Evolutionary conservation across 768 basidiomycete species (phyloP).

Genomic region (Candolleomyces eurysporus): DNA sequence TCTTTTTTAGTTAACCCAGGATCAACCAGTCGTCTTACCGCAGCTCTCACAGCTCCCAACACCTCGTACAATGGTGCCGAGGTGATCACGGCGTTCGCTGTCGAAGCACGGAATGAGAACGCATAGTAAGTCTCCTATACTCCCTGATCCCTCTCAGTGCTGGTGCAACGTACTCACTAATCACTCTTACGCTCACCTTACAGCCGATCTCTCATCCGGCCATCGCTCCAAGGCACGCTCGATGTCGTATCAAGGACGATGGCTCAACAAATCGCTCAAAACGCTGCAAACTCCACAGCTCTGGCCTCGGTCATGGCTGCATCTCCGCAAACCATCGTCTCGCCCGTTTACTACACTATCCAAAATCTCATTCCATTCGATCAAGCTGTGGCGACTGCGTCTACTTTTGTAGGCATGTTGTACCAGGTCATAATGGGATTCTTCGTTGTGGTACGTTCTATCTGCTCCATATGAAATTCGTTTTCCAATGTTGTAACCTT

Average conservation of each 20-base stretch:
- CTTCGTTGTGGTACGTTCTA: conserved; percentile 35
- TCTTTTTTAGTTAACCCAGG: conserved; percentile 6
- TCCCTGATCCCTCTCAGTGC: neutral
- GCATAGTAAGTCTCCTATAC: conserved; percentile 47
- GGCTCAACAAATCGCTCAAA: conserved; percentile 20
- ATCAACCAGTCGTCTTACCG: neutral
- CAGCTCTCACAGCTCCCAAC: conserved; percentile 1
- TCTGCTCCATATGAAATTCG: neutral
- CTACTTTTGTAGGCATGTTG: conserved; percentile 56
- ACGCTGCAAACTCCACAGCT: conserved; percentile 10
- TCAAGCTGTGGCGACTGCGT: conserved; percentile 52
- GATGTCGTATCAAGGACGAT: conserved; percentile 20
- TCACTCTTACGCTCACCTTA: neutral
- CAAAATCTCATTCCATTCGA: conserved; percentile 60
- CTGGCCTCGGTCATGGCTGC: conserved; percentile 34
- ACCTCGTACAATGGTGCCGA: conserved; percentile 42
- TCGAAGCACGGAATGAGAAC: conserved; percentile 59
- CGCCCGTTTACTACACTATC: conserved; percentile 47
- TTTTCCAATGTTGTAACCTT: neutral
- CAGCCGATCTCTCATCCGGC: conserved; percentile 1
- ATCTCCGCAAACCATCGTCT: conserved; percentile 50
- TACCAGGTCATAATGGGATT: conserved; percentile 48
- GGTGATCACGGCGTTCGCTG: conserved; percentile 48
- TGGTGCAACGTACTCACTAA: neutral
- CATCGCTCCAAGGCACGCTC: neutral